Conservation (phyloP, 768 basidiomycete genomes). For the Psilocybe sp. region DNA sequence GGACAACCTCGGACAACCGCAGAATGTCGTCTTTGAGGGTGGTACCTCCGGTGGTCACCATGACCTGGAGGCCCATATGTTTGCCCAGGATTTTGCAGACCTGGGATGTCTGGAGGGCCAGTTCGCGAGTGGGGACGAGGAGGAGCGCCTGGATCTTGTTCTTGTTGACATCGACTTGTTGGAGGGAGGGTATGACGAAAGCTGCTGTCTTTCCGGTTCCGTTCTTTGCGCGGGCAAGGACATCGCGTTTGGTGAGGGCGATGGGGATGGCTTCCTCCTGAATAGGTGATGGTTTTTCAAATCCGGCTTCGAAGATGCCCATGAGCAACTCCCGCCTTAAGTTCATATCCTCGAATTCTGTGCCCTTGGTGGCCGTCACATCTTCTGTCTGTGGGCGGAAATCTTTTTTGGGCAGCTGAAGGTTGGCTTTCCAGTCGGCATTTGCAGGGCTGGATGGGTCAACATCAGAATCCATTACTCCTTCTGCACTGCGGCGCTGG, state of each 20-base stretch:
- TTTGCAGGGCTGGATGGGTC: slow-evolving; percentile 26
- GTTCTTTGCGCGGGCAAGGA: slow-evolving; percentile 94
- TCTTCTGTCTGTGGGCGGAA: slow-evolving; percentile 94
- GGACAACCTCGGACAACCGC: slow-evolving; percentile 84
- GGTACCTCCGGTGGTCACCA: slow-evolving; percentile 99
- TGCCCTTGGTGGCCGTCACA: slow-evolving; percentile 89
- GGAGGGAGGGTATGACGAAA: slow-evolving; percentile 96
- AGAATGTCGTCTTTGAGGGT: slow-evolving; percentile 98
- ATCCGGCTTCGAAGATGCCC: slow-evolving; percentile 99
- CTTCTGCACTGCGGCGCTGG: background rate
- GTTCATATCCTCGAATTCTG: slow-evolving; percentile 94
- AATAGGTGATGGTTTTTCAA: slow-evolving; percentile 95
- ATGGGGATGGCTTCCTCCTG: slow-evolving; percentile 99
- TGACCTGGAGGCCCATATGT: slow-evolving; percentile 93
- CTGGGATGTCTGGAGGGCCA: slow-evolving; percentile 97
- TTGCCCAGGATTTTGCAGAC: slow-evolving; percentile 97
- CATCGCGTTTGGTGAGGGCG: slow-evolving; percentile 88
- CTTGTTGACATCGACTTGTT: slow-evolving; percentile 82
- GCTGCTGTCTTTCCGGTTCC: slow-evolving; percentile 98
- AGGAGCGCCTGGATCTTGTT: slow-evolving; percentile 94
- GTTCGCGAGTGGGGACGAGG: slow-evolving; percentile 97
- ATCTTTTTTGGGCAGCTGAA: slow-evolving; percentile 89
- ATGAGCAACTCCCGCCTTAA: slow-evolving; percentile 94
- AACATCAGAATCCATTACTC: background rate
- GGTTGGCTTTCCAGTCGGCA: slow-evolving; percentile 66